Base-by-base conservation (phyloP, 495 filamentous ascomycete species). In the Penicillium herquei region DNA sequence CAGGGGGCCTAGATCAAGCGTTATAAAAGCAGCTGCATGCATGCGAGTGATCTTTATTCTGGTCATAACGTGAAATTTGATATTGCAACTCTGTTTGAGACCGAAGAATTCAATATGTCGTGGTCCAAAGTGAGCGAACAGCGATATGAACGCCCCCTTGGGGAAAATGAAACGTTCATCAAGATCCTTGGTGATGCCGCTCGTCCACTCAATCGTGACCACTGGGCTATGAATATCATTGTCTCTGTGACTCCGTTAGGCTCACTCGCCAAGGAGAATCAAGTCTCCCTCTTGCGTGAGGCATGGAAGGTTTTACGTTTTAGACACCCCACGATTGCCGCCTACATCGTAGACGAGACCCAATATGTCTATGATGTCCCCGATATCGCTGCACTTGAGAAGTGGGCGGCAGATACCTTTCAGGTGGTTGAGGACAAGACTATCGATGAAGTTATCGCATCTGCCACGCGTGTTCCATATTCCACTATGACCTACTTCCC, bases 191-290 rank as follows among this genome's bases (percentile, higher is more conserved):
- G 47, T 26, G 47, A 49, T 37, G 33, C 47, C 32, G 47, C 47
- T 49, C 47, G 47, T 13, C 47, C 47, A 11, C 37, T 49, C 47
- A 49, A 39, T 49, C 47, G 47, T 49, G 47, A 49, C 10, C 47
- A 49, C 47, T 49, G 47, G 47, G 10, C 47, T 18, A 26, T 49
- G 16, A 49, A 49, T 17, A 49, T 49, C 47, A 39, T 39, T 49
- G 47, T 30, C 31, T 39, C 47, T 14, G 31, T 49, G 47, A 49
- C 47, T n/a, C 47, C 47, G 32, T 32, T 49, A 26, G 47, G 47
- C 47, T 49, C 47, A 39, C 47, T 49, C 47, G 47, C 7, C 33
- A 39, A 35, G n/a, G 47, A 37, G 12, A n/a, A 49, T 39, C 47
- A 37, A 35, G 35, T 14, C 32, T 39, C n/a, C 13, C 33, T 32